Evolutionary conservation across 768 basidiomycete species (phyloP), one percentile per base, ranked within the genome.

Genomic region (Rhodotorula kratochvilovae): DNA sequence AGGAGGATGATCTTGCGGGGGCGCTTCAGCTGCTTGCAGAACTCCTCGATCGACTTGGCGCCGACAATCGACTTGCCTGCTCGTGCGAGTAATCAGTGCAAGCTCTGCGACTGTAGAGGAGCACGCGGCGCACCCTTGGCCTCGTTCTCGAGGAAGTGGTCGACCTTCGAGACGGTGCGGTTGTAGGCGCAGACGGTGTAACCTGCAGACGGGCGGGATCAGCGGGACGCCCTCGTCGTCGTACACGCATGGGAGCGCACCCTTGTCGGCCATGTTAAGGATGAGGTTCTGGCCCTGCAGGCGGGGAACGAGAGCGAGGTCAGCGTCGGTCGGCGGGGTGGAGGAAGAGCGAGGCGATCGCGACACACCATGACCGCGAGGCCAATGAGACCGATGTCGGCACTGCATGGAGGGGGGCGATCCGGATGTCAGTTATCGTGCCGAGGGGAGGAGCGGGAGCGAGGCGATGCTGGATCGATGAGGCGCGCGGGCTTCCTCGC

Each of bases 1-100:
- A 99, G 91, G 72, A 99, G 89, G 80, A 99, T 87, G 81, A 98
- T 95, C 83, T 96, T 93, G 82, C 96, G 89, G 65, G 96, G 96
- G 69, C 82, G 86, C 85, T 94, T 93, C 83, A 99, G 89, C 83
- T 97, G 95, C 43, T 89, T 79, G 79, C 86, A 85, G 76, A 99
- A 88, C 83, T 98, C 95, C 81, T 93, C 81, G 77, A 97, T 85
- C 64, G 92, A 91, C 84, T 92, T 90, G 65, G 95, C 95, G 76
- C 96, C 96, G 80, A 91, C 88, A 77, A 99, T 84, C 53, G 94
- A 94, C 77, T 94, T 97, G 74, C 94, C 95, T 98, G 76, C 35
- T 36, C 64, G 31, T 1, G 23, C 36, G 8, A 27, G 27, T 2
- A 19, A 31, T 16, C 10, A 3, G 67, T 53, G n/a, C 33, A 61